Evolutionary conservation across 345 rosid species (phyloP).

Genomic region (Ricinus communis): DNA sequence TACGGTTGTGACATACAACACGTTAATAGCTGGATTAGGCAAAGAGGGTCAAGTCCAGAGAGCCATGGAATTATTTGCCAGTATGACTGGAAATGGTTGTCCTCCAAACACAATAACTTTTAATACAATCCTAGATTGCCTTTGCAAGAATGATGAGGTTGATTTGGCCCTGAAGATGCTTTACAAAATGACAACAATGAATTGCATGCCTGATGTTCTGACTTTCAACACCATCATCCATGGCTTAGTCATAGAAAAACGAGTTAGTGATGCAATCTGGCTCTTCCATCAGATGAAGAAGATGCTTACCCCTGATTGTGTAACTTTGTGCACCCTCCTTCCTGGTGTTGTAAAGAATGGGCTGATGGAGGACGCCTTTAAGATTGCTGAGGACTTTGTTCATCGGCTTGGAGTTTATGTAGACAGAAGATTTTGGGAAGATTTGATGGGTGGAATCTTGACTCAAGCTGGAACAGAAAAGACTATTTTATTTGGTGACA

Average conservation of each 20-base stretch:
- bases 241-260: constrained; percentile 63
- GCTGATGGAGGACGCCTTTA: constrained; percentile 59
- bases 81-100: constrained; percentile 60
- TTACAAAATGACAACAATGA: constrained; percentile 53
- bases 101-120: constrained; percentile 74
- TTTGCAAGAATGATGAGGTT: constrained; percentile 85
- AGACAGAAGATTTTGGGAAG: constrained; percentile 58
- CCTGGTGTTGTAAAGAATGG: constrained; percentile 75
- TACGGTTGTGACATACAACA: constrained; percentile 82
- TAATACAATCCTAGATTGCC: constrained; percentile 85
- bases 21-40: constrained; percentile 71
- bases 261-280: constrained; percentile 62
- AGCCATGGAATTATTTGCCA: constrained; percentile 55
- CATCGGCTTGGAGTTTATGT: constrained; percentile 28
- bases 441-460: constrained; percentile 67
- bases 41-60: constrained; percentile 65
- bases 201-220: constrained; percentile 72
- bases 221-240: constrained; percentile 80
- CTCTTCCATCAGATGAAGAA: constrained; percentile 91
- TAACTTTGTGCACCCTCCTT: constrained; percentile 82
- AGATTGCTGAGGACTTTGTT: constrained; percentile 57
- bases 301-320: constrained; percentile 63
- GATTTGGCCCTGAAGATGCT: constrained; percentile 67
- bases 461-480: constrained; percentile 58
- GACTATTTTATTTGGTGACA: constrained; percentile 60